Base-by-base conservation (phyloP, 83 land plant species). In the Larix sibirica region DNA sequence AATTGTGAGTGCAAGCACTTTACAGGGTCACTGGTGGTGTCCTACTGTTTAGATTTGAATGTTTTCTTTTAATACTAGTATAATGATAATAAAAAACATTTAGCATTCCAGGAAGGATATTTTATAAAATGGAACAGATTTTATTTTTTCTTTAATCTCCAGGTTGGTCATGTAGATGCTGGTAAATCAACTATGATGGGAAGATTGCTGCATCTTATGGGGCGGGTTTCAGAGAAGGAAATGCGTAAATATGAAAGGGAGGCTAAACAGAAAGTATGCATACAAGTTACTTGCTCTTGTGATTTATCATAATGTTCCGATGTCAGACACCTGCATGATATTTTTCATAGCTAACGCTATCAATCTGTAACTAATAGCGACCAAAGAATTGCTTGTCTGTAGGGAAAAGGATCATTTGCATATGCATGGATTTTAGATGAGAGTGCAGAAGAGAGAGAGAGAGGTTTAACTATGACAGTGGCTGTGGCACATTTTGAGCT, bases 371-470 rank as follows among this genome's bases (percentile, higher is more conserved):
- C 20, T 58, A 6, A 10, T 9, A 1, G 21, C 13, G 44, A 33
- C 24, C 3, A 56, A 73, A 61, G 68, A 28, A 13, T 40, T 42
- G 40, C 26, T 62, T 16, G 83, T 40, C 38, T 83, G 63, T 94
- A 97, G 99, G 99, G 99, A 24, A 97, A 97, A 81, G 95, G 99
- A 9, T 97, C 98, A 28, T 97, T 97, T 89, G 92, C 98, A 59
- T 95, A 95, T 91, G 99, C 99, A 60, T 95, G 96, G 98, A 96
- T 91, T 31, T 80, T 97, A 83, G 99, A 97, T 89, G 98, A 95
- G 85, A 97, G 99, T 71, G 63, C 89, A 31, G 96, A 94, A 84
- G 99, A 95, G 87, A 92, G 99, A 83, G 96, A 95, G 73, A 86
- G 99, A 78, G 99, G 99, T 28, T 88, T 97, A 61, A 97, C 98